Evolutionary conservation across 2,329 filamentous ascomycete genomes (phyloP), one percentile per base, ranked within the genome.

Genomic region (Fusarium sp.): DNA sequence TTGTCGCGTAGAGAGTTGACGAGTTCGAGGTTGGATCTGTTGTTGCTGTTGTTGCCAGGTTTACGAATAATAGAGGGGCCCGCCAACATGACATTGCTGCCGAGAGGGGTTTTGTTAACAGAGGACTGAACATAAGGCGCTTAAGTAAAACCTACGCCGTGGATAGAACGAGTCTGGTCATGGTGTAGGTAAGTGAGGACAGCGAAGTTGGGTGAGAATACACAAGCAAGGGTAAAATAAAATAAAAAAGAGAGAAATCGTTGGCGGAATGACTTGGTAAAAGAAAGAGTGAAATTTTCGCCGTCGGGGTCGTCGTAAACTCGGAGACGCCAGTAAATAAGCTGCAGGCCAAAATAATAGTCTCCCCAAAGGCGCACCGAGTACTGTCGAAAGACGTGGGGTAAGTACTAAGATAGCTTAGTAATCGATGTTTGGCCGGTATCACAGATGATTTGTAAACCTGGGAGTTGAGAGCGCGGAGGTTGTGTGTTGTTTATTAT

Each of bases 21-120:
- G 68, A 99, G 86, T 77, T 99, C 95, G 69, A 93, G 88, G 74
- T 98, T 98, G 50, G 94, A 97, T 73, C 93, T 92, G 72, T 88
- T 88, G 33, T 63, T 61, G 63, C 86, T 88, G 27, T 60, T 56
- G 29, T 60, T 56, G 65, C 86, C 85, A 57, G 89, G 87, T 71
- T 91, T 91, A 61, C 92, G 88, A 75, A 97, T 89, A 62, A 97
- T 89, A 44, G 92, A 92, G 53, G 91, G 90, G 53, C 91, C 91
- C 63, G 87, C 88, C 69, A 89, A 89, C 84, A 96, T 92, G 74
- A 96, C 90, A 80, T 96, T 97, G 72, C 84, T 86, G 68, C 42
- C 33, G 44, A 63, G 62, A 63, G 54, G 52, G 62, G 61, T 63
- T 60, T 59, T 66, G 58, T 70, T 62, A 68, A 61, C 58, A 53